Evolutionary conservation across 2,329 filamentous ascomycete species (phyloP).

Genomic region (Neoscytalidium dimidiatum): DNA sequence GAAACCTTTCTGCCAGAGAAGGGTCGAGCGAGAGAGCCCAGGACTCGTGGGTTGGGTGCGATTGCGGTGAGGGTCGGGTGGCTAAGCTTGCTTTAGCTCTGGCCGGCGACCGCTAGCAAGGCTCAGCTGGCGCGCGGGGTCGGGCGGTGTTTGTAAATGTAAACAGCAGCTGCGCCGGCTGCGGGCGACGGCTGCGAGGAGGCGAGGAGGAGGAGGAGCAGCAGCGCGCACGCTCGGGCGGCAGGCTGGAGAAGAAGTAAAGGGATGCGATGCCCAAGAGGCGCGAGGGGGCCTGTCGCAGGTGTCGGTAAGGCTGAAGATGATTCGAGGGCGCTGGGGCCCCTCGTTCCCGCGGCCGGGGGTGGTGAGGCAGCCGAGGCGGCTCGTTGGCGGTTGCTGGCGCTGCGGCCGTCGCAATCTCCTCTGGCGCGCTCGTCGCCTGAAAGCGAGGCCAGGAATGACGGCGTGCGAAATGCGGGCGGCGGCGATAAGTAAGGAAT

Average conservation of each 20-base stretch:
- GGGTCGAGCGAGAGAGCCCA: conserved; percentile 35
- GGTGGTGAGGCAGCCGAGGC: conserved; percentile 1
- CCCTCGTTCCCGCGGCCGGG: conserved; percentile 2
- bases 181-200: background rate
- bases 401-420: conserved; percentile 15
- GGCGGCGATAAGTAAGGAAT: conserved; percentile 19
- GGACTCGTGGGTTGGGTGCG: conserved; percentile 15
- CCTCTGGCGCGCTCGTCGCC: conserved; percentile 12
- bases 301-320: conserved; percentile 19
- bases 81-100: conserved; percentile 7
- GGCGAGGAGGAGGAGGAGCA: background rate
- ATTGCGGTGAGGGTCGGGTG: background rate
- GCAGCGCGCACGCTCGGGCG: background rate
- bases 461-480: background rate
- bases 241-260: background rate
- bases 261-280: background rate
- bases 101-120: conserved; percentile 1
- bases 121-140: conserved; percentile 16
- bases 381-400: conserved; percentile 14
- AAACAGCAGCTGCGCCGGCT: conserved; percentile 1
- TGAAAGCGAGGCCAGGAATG: conserved; percentile 14
- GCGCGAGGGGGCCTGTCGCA: conserved; percentile 8
- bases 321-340: conserved; percentile 7
- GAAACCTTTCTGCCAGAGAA: conserved; percentile 42
- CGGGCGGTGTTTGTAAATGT: conserved; percentile 18